Evolutionary conservation across 2,329 filamentous ascomycete genomes (phyloP), one percentile per base, ranked within the genome.

Genomic region (Alternaria triticimaculans): DNA sequence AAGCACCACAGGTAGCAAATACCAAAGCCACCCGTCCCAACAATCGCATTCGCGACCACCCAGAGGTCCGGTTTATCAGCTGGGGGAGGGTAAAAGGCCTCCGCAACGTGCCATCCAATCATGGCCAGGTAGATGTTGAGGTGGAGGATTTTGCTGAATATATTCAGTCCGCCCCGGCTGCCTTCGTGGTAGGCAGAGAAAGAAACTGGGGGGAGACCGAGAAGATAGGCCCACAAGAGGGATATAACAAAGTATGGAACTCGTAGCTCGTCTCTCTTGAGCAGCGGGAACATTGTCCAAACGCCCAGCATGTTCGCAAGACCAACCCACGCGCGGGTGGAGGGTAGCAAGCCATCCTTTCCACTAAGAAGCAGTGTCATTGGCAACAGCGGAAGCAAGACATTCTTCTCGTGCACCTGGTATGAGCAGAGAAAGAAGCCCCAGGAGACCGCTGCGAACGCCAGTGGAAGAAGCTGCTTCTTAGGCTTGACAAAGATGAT

Each of bases 391-490:
- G 96, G 96, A 3, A 99, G 87, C 6, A 99, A 85, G 0, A 97
- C 93, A 69, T 94, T 97, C 86, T 99, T 99, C 82, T 99, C 96
- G 75, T 99, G 96, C 0, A 99, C 96, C 78, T 99, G 96, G 79
- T 97, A 99, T 73, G 93, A 96, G 82, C 96, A 98, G 15, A 99
- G 85, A 79, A 98, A 99, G 84, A 99, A 99, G 0, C 92, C 95
- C 96, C 96, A 99, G 2, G 94, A 92, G 0, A 92, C 94, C 2
- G 92, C 87, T 2, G 94, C 91, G 62, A 98, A 88, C 0, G 92
- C 92, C 37, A 92, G 86, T 1, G 94, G 94, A 14, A 98, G 82
- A 5, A 96, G 85, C 45, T 90, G 87, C 72, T 91, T 94, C 51
- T 88, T 87, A 0, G 96, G 96, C 54, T 89, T 89, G 59, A 93